Base-by-base conservation (phyloP, 352 stramenopile species). In the Phytophthora lateralis region DNA sequence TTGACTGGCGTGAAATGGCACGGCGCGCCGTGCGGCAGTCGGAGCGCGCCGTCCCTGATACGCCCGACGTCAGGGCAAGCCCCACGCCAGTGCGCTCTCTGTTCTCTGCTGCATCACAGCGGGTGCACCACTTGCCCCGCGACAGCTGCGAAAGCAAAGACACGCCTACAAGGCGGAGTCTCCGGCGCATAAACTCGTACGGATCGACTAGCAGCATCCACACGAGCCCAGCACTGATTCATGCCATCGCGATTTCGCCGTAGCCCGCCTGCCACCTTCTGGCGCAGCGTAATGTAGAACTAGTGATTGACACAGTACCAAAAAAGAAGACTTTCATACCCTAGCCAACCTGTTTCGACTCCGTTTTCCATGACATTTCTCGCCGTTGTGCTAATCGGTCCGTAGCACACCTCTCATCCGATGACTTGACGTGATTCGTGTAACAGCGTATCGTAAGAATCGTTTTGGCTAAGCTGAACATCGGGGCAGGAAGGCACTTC, bases 1-100 rank as follows among this genome's bases (percentile, higher is more conserved):
- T 94, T 43, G 79, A 94, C 64, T 94, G 85, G 85, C 60, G 70
- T 10, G 79, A 82, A 38, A 92, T 94, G 72, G 80, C 81, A 27
- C 70, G 72, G 1, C 78, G 72, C 0, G 85, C 85, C 12, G 82
- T 92, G 7, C 60, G 69, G n/a, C 80, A 85, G 57, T 89, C 82
- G 0, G 85, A 94, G 38, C 72, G 78, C 46, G 59, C 77, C 29
- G 64, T 68, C 10, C 37, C 48, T 0, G 52, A 47, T 17, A 66
- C 59, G 12, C 59, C 59, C n/a, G 46, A 60, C 3, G 64, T 66
- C 9, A 57, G 17, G 32, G 72, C 82, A 4, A 89, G 80, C 41
- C 82, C 80, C 4, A 85, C 76, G 6, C 63, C 56, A 4, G 30
- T 66, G 24, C 63, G 50, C 18, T 54, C 43, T 4, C 50, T 66